Evolutionary conservation across 1,284 basidiomycete genomes (phyloP).

Genomic region (Amylostereum areolatum): DNA sequence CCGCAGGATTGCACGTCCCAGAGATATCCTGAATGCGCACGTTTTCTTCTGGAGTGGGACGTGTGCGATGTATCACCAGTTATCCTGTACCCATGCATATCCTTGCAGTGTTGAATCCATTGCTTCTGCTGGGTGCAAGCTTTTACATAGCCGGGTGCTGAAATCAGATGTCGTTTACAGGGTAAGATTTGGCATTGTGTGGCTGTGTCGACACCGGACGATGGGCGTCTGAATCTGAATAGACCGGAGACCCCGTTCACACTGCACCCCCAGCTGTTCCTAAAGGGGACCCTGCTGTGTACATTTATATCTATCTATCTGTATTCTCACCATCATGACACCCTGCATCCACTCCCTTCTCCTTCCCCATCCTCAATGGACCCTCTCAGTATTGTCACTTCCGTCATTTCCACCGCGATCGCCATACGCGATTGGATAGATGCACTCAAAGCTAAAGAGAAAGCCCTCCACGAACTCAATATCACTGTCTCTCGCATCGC

Average conservation of each 20-base stretch:
- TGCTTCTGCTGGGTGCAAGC: too few relatives aligned
- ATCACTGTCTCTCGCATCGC: conserved; percentile 2
- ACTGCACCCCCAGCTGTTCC: too few relatives aligned
- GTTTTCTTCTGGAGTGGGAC: not conserved
- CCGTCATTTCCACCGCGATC: conserved; percentile 3
- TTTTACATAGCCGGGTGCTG: too few relatives aligned
- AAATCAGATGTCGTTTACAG: too few relatives aligned
- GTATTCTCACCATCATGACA: too few relatives aligned
- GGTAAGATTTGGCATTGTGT: too few relatives aligned
- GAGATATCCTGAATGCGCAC: conserved; percentile 15
- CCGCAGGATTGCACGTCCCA: conserved; percentile 62
- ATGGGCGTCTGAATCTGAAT: too few relatives aligned
- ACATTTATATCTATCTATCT: too few relatives aligned
- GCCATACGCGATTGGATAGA: conserved; percentile 4
- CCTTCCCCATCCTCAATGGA: not conserved
- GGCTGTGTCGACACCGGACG: too few relatives aligned
- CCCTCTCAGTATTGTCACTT: not conserved
- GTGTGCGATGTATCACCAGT: not conserved
- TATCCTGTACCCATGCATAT: not conserved
- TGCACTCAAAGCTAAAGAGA: not conserved
- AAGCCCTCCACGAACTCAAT: not conserved
- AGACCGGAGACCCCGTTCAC: too few relatives aligned
- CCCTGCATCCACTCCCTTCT: too few relatives aligned
- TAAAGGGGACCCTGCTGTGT: too few relatives aligned
- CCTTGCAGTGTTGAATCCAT: not conserved